These are phyloP conservation scores for Phanerochaete carnosa DNA, from an alignment of 768 basidiomycete species.

Conservation along the genomic window DNA sequence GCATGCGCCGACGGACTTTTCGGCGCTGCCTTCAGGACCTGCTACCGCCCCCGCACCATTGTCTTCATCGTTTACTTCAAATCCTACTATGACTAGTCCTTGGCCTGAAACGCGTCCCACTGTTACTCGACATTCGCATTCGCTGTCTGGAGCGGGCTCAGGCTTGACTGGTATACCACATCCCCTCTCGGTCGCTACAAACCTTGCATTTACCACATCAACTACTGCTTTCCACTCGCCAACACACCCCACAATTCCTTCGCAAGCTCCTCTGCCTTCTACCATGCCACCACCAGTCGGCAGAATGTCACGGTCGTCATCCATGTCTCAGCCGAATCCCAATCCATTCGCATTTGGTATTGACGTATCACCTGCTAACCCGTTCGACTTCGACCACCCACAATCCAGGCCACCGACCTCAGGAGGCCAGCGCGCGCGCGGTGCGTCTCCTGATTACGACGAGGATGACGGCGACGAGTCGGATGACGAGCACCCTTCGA, in stretches of 20 bases:
- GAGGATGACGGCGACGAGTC: slow-evolving; percentile 28
- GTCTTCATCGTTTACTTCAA: not conserved
- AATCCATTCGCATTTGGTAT: slow-evolving; percentile 29
- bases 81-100: not conserved
- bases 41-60: slow-evolving; percentile 1
- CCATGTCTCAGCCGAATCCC: slow-evolving; percentile 23
- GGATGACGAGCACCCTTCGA: slow-evolving; percentile 17
- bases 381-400: slow-evolving; percentile 15
- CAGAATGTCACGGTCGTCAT: slow-evolving; percentile 29
- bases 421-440: slow-evolving; percentile 19
- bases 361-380: slow-evolving; percentile 17
- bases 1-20: slow-evolving; percentile 16
- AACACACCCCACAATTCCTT: slow-evolving; percentile 28
- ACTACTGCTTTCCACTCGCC: slow-evolving; percentile 29
- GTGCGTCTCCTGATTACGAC: slow-evolving; percentile 31
- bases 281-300: slow-evolving; percentile 14
- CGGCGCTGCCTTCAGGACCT: slow-evolving; percentile 2
- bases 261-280: slow-evolving; percentile 15
- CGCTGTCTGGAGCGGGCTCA: slow-evolving; percentile 4
- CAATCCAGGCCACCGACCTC: slow-evolving; percentile 27
- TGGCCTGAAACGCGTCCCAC: slow-evolving; percentile 5
- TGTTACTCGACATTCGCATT: slow-evolving; percentile 7
- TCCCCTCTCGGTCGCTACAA: slow-evolving; percentile 14
- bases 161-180: slow-evolving; percentile 4
- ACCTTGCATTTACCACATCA: slow-evolving; percentile 13